Evolutionary conservation across 495 filamentous ascomycete species (phyloP), one percentile per base, ranked within the genome.

Genomic region (Penicillium ochrochloron): DNA sequence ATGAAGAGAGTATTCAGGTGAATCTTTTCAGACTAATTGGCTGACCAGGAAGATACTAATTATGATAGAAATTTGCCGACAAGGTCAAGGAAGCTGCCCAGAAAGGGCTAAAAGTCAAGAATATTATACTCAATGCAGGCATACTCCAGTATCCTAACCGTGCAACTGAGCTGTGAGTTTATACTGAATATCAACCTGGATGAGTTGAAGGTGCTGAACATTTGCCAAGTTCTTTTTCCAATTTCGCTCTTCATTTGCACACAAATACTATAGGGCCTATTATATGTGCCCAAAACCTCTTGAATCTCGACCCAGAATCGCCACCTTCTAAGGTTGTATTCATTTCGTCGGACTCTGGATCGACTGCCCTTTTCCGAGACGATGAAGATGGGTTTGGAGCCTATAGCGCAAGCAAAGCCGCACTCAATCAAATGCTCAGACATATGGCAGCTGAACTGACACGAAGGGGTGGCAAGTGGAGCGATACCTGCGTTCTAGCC

Each of bases 311-410:
- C 35, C 19, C 56, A 4, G 60, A 57, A 46, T 21, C 79, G 80
- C 31, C 75, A 73, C 10, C 80, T 83, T 76, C 74, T 8, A 79
- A 72, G 41, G 77, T 84, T 23, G 69, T 76, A 12, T 85, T 84
- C 71, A 84, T 85, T 75, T 85, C 84, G 12, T 83, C 78, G 48
- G 82, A 84, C 66, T 82, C 80, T 5, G 83, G 78, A 10, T 83
- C 79, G 3, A 72, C 77, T 19, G 65, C 66, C 0, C 69, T 75
- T 21, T 86, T 86, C 64, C 78, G 78, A 42, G 78, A 78, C 19
- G 80, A 83, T 64, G 83, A 86, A 69, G 85, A 88, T 67, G 85
- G 85, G 71, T 86, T 87, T 61, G 85, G 80, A 8, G 85, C 85
- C 8, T 88, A 86, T 68, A 79, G 81, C 8, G 83, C 83, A 0